Percentiles rank a stretch among this genome's conserved stretches.
phyloP scores from a whole-genome alignment of 2,329 filamentous ascomycete genomes.

The Colletotrichum somersetense region DNA sequence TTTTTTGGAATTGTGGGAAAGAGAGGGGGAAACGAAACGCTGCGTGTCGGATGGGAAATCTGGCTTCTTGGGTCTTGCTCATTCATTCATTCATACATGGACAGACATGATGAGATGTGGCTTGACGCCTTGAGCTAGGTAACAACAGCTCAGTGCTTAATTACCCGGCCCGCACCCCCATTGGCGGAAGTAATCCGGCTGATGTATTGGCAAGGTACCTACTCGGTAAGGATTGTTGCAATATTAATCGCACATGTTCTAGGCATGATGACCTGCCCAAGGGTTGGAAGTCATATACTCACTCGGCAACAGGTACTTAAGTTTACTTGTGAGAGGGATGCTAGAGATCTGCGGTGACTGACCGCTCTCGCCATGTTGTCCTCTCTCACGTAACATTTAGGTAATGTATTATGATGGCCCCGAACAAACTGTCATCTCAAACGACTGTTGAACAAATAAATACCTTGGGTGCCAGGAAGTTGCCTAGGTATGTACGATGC shows the following conservation, averaged over 20 bases:
- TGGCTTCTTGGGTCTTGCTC: not conserved
- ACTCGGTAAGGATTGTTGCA: not conserved
- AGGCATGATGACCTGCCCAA: not conserved
- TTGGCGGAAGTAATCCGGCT: not conserved
- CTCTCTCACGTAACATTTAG: constrained; percentile 37
- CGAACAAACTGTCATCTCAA: constrained; percentile 2
- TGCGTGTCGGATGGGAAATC: not conserved
- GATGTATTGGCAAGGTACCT: not conserved
- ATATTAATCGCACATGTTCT: not conserved
- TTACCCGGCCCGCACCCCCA: not conserved
- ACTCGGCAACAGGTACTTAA: not conserved
- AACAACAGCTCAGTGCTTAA: not conserved
- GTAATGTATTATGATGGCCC: constrained; percentile 14
- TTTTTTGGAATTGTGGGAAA: not conserved
- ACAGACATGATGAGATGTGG: not conserved
- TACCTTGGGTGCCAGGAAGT: too few relatives aligned
- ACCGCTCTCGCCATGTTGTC: constrained; percentile 22
- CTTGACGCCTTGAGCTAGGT: not conserved
- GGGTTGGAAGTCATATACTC: not conserved
- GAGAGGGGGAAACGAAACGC: not conserved
- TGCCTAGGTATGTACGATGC: too few relatives aligned
- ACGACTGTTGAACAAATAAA: constrained; percentile 1
- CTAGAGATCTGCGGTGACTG: not conserved
- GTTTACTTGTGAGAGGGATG: not conserved
- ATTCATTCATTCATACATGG: too few relatives aligned